Percentiles rank a stretch among this genome's conserved stretches.
Evolutionary conservation across 768 basidiomycete genomes (phyloP).

Genomic region (Clavaria fumosa): DNA sequence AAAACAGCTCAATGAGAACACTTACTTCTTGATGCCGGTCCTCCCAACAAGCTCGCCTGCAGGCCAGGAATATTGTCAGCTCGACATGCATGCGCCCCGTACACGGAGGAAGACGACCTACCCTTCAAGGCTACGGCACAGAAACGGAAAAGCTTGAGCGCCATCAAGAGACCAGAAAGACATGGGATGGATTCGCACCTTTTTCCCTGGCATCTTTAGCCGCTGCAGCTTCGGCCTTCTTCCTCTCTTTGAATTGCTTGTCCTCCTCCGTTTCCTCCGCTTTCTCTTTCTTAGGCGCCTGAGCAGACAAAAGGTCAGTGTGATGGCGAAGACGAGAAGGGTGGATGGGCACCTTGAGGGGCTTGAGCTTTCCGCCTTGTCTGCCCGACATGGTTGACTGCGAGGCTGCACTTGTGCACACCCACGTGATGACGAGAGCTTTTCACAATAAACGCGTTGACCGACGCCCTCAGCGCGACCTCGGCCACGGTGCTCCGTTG

Average conservation of each 20-base stretch:
- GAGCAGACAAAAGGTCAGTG: conserved; percentile 3
- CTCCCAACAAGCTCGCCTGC: conserved; percentile 53
- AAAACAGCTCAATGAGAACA: conserved; percentile 8
- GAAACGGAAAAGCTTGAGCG: background rate
- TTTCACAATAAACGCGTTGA: no score
- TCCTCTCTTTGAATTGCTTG: conserved; percentile 55
- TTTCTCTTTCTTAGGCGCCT: conserved; percentile 78
- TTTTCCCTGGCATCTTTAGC: conserved; percentile 58
- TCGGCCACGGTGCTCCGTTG: no score
- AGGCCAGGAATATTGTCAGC: conserved; percentile 14
- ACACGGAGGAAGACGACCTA: conserved; percentile 14
- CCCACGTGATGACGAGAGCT: no score
- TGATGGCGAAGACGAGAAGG: background rate
- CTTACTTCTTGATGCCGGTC: conserved; percentile 79
- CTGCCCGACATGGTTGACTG: conserved; percentile 54
- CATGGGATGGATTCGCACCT: conserved; percentile 28
- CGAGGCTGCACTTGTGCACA: no score
- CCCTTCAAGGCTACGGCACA: conserved; percentile 35
- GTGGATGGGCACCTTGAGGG: conserved; percentile 53
- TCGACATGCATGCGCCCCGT: background rate
- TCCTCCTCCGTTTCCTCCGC: conserved; percentile 60
- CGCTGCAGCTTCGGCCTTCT: conserved; percentile 61
- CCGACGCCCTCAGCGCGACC: no score
- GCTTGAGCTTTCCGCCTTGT: conserved; percentile 80
- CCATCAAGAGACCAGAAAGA: background rate